These are phyloP conservation scores for Thymus mandschuricus DNA, from an alignment of 257 asterid genomes.

Conservation along the genomic window DNA sequence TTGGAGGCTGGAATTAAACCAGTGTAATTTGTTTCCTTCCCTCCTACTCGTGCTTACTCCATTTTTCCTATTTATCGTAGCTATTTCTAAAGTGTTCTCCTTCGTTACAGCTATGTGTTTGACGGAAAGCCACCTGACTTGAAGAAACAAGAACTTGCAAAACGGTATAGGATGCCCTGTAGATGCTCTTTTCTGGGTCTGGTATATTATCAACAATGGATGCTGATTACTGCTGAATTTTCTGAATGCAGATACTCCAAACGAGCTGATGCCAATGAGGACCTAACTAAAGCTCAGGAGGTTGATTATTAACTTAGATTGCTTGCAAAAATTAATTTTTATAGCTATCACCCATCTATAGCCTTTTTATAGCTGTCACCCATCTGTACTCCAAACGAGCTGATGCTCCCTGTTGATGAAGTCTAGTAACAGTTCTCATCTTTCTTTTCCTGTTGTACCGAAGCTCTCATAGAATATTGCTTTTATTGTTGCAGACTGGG, in stretches of 20 bases:
- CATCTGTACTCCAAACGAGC: no score
- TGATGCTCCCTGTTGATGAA: constrained; percentile 3
- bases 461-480: constrained; percentile 24
- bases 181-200: constrained; percentile 24
- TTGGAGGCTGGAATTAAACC: constrained; percentile 99
- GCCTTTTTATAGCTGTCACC: not conserved
- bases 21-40: constrained; percentile 53
- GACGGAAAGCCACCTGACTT: constrained; percentile 97
- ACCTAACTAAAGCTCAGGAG: constrained; percentile 76
- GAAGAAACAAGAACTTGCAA: constrained; percentile 96
- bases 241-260: constrained; percentile 68
- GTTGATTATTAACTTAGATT: constrained; percentile 40
- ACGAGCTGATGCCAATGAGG: constrained; percentile 92
- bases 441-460: constrained; percentile 1
- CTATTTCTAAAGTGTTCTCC: constrained; percentile 15
- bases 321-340: constrained; percentile 17
- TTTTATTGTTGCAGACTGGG: constrained; percentile 59
- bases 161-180: constrained; percentile 61
- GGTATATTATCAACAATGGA: constrained; percentile 22
- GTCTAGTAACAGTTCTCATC: not conserved
- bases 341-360: not conserved
- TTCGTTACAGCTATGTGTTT: constrained; percentile 75
- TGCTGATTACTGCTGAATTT: constrained; percentile 15
- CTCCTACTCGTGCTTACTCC: constrained; percentile 17
- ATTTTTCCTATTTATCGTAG: constrained; percentile 16